Evolutionary conservation across 2,329 filamentous ascomycete genomes (phyloP), one percentile per base, ranked within the genome.

Genomic region (Aspergillus ruber): DNA sequence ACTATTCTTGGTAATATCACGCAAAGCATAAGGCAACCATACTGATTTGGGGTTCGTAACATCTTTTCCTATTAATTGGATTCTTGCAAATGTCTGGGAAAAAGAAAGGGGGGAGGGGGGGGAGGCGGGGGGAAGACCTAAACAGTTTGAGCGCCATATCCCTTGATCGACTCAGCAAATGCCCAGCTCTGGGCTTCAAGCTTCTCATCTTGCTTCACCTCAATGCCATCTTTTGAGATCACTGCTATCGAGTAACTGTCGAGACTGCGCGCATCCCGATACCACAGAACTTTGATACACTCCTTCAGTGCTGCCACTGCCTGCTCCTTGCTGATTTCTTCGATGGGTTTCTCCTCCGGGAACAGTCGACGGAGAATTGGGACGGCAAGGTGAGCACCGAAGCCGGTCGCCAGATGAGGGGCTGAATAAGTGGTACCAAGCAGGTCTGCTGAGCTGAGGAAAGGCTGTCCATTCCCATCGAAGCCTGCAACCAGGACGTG

Each of bases 261-360:
- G 73, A 93, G 74, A 74, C 88, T 94, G 70, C 93, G 84, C 40
- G 93, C 93, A 73, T 98, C 93, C 61, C 93, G 82, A 78, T 98
- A 98, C 77, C 88, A 98, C 51, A 98, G 79, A 45, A 97, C 91
- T 81, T 97, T 97, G 88, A 98, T 90, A 72, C 90, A 95, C 74
- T 95, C 87, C 76, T 86, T 86, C 65, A 98, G 74, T 36, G 89
- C 80, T 49, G 85, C 76, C 51, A 96, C 77, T 43, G 93, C 93
- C 66, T 87, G 71, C 61, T 96, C 90, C 66, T 82, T 80, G 36
- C 77, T 83, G 55, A 97, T 76, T 50, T 82, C 75, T 60, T 82
- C 76, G 29, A 86, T 83, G 38, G 87, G 76, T 60, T 81, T 85
- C 70, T 97, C 93, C 60, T 95, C 89, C 20, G 89, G 88, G 52